Percentiles rank a stretch among this genome's conserved stretches.
These are phyloP conservation scores for Apiospora saccharicola DNA, from an alignment of 2,329 filamentous ascomycete genomes.

Conservation along the genomic window DNA sequence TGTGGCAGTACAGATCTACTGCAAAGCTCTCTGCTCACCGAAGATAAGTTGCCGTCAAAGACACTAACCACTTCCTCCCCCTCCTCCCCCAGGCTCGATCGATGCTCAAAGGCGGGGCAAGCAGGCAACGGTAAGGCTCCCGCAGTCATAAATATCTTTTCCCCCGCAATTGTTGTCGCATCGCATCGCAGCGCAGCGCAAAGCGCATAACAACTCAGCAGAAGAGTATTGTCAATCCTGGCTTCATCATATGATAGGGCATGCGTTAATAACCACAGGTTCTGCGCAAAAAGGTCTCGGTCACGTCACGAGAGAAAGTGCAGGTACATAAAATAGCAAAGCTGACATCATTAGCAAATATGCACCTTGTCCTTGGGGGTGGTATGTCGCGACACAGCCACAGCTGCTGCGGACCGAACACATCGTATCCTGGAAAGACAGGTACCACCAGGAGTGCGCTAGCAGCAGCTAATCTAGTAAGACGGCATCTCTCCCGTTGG, in stretches of 20 bases:
- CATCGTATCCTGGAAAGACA: slow-evolving; percentile 1
- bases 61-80: background rate
- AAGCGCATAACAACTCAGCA: background rate
- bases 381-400: slow-evolving; percentile 12
- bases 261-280: background rate
- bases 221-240: background rate
- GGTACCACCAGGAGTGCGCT: slow-evolving; percentile 5
- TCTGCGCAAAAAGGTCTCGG: background rate
- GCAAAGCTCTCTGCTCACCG: background rate
- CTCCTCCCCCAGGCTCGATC: background rate
- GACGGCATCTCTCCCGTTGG: background rate
- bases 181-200: background rate
- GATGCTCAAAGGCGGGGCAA: background rate
- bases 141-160: too few species aligned
- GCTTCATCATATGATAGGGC: background rate
- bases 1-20: background rate
- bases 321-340: background rate
- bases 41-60: background rate
- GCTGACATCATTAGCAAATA: slow-evolving; percentile 1
- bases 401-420: slow-evolving; percentile 14
- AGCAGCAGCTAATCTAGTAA: slow-evolving; percentile 3
- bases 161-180: background rate
- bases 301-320: background rate
- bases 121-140: slow-evolving; percentile 11
- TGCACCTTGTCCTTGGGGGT: slow-evolving; percentile 7